Evolutionary conservation across 768 basidiomycete species (phyloP), one percentile per base, ranked within the genome.

Genomic region (Suillus occidentalis): DNA sequence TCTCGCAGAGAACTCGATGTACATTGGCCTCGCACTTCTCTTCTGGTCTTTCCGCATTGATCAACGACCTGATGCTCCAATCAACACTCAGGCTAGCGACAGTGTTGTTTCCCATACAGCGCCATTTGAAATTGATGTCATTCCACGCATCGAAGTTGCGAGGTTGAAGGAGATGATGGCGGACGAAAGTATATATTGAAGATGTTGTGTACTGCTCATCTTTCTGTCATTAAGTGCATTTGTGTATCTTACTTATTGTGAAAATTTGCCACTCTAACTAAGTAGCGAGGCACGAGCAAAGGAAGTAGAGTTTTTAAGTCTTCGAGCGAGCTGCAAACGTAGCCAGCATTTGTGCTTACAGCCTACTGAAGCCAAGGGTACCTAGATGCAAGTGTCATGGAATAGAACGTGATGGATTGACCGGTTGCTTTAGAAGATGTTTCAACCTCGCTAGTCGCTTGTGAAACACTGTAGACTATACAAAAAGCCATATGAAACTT

Each of bases 41-140:
- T 79, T 87, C 9, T 89, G 87, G 87, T 83, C 87, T 0, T 89
- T 90, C 77, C 79, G 72, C 1, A 78, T 90, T 43, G 73, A 74
- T 10, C 69, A 82, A 36, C 83, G 86, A 66, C 80, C 83, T 0
- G 68, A 73, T 1, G 72, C 77, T 7, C 85, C 85, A 0, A 88
- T 90, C 63, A 84, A 90, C 71, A 79, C 81, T 3, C 73, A 83
- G 37, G 85, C 81, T 0, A 84, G 82, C 2, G 84, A 87, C 67
- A 81, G 78, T 5, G 81, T 86, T 5, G 84, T 88, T 69, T 80
- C 83, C 0, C 85, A 85, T 65, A 85, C 88, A 0, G 64, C 79
- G 55, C 85, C 85, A 10, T 91, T 90, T 72, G 79, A 81, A 18
- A 84, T 84, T 1, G 68, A 74, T 1, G 89, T 89, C 68, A 81